These are phyloP conservation scores for Lecanosticta acicola DNA, from an alignment of 2,329 filamentous ascomycete genomes.

Conservation along the genomic window DNA sequence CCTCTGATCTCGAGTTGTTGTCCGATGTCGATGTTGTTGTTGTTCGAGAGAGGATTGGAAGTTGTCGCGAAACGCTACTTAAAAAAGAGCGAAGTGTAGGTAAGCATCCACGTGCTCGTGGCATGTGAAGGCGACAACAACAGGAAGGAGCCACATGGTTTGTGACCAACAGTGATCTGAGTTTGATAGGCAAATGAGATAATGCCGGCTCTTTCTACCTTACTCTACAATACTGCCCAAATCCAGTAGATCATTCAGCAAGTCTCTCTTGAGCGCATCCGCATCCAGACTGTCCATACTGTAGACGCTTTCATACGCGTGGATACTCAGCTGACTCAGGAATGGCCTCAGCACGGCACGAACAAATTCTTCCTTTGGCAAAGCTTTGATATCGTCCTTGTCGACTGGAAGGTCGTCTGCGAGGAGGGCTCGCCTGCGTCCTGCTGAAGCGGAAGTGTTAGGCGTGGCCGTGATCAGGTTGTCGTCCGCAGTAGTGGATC, in stretches of 20 bases:
- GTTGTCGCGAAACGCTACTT: background rate
- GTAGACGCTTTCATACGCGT: constrained; percentile 88
- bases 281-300: constrained; percentile 67
- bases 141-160: too few species aligned
- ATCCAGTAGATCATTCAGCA: constrained; percentile 32
- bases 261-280: constrained; percentile 48
- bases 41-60: background rate
- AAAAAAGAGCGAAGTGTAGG: too few species aligned
- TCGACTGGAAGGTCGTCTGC: constrained; percentile 53
- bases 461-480: background rate
- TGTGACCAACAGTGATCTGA: too few species aligned
- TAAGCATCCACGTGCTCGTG: too few species aligned
- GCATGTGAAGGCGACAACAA: too few species aligned
- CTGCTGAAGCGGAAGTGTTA: background rate
- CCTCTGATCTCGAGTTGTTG: background rate
- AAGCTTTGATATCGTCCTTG: constrained; percentile 48
- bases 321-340: constrained; percentile 86
- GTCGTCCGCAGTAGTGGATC: constrained; percentile 34
- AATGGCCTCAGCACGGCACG: constrained; percentile 78
- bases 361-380: constrained; percentile 58
- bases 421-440: constrained; percentile 34
- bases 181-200: too few species aligned
- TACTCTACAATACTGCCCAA: constrained; percentile 46
- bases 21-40: background rate
- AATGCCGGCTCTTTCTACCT: too few species aligned